Evolutionary conservation across 2,329 filamentous ascomycete genomes (phyloP).

Genomic region (Aspergillus felis): DNA sequence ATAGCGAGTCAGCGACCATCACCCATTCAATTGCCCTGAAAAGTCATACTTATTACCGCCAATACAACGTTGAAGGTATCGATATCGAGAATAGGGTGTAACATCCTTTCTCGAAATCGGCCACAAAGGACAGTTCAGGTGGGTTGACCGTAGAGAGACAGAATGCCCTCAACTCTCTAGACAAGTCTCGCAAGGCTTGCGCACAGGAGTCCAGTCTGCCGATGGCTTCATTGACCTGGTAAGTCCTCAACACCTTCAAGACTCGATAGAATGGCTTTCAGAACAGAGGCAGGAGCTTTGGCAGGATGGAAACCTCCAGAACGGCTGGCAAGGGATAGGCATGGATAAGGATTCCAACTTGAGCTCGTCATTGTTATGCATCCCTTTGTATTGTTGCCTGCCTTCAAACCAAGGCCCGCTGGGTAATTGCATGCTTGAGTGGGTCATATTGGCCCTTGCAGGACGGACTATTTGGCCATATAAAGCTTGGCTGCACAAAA

Average conservation of each 20-base stretch:
- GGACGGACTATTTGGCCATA: background rate
- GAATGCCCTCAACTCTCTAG: background rate
- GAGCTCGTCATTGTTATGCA: background rate
- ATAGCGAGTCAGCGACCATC: constrained; percentile 3
- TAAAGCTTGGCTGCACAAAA: constrained; percentile 3
- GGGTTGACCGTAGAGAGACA: background rate
- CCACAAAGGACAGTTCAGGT: background rate
- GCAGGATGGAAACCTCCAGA: background rate
- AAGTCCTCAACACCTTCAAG: background rate
- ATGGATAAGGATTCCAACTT: background rate
- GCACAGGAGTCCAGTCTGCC: background rate
- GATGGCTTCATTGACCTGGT: background rate
- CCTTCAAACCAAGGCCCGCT: background rate
- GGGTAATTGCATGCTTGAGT: background rate
- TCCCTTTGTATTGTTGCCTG: background rate
- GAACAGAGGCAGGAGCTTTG: background rate
- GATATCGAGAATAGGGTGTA: constrained; percentile 33
- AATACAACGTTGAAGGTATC: constrained; percentile 33
- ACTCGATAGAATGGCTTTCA: background rate
- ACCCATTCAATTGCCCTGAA: background rate
- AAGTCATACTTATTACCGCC: constrained; percentile 28
- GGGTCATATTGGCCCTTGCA: constrained; percentile 5
- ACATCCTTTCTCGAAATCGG: constrained; percentile 21
- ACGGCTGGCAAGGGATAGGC: background rate
- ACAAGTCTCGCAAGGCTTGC: background rate